Evolutionary conservation across 352 stramenopile genomes (phyloP).

Genomic region (Phytophthora aleatoria): DNA sequence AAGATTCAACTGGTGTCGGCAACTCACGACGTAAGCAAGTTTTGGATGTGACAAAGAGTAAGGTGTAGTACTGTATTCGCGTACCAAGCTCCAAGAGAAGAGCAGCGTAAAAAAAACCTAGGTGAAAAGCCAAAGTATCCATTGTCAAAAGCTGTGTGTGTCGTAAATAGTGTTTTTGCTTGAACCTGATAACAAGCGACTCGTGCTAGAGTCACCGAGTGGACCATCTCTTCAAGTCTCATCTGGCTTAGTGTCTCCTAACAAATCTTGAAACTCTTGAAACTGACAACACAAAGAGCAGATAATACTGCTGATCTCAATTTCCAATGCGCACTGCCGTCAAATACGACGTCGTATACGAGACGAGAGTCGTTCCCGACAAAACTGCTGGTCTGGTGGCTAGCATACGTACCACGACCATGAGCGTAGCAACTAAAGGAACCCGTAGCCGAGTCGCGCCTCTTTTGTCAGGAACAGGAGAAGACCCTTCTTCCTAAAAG

Average conservation of each 20-base stretch:
- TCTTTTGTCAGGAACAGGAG: not conserved
- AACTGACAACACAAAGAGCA: no score
- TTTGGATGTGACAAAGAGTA: constrained; percentile 9
- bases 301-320: not conserved
- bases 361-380: not conserved
- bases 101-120: not conserved
- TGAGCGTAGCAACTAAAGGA: no score
- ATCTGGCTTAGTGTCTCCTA: no score
- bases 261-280: no score
- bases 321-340: not conserved
- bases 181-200: no score
- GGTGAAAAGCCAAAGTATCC: no score
- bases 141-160: no score
- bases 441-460: no score
- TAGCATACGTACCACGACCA: not conserved
- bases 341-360: not conserved
- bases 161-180: no score
- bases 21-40: not conserved
- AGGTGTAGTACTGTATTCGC: not conserved
- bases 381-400: not conserved
- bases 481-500: not conserved
- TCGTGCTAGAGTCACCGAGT: no score
- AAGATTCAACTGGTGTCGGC: not conserved
- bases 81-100: constrained; percentile 16
- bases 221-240: no score